phyloP scores from a whole-genome alignment of 345 rosid species.

The Firmiana major region DNA sequence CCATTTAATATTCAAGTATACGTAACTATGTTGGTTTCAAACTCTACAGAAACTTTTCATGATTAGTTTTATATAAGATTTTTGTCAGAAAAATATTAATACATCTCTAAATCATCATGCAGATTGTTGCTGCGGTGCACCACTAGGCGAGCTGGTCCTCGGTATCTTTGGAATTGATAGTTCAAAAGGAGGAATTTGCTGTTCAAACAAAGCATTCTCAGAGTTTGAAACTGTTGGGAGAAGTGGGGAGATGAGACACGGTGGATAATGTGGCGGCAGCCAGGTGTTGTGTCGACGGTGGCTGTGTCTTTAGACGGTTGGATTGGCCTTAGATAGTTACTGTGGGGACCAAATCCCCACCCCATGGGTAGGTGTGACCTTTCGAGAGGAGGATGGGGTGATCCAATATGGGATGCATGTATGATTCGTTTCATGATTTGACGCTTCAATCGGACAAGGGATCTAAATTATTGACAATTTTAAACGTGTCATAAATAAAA shows the following conservation, averaged over 20 bases:
- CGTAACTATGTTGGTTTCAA: constrained; percentile 37
- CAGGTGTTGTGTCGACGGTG: constrained; percentile 6
- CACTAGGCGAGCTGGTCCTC: neutral
- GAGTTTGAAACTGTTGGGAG: constrained; percentile 22
- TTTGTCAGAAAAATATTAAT: neutral
- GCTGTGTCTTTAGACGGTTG: neutral
- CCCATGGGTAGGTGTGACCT: constrained; percentile 12
- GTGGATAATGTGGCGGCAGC: constrained; percentile 26
- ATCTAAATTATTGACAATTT: too few species aligned
- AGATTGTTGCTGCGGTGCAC: constrained; percentile 21
- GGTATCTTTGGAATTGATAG: neutral
- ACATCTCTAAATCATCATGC: neutral
- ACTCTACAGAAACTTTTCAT: constrained; percentile 18
- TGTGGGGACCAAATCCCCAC: constrained; percentile 15
- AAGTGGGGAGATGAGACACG: constrained; percentile 15
- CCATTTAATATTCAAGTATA: constrained; percentile 11
- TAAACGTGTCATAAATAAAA: too few species aligned
- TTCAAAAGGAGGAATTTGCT: neutral
- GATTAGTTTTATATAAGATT: neutral
- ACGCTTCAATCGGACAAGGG: neutral
- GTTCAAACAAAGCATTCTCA: constrained; percentile 3
- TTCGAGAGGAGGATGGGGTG: neutral
- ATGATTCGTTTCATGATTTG: too few species aligned
- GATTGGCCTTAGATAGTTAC: neutral
- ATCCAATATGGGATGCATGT: neutral